phyloP scores from a whole-genome alignment of 1,139 yeast genomes.

The Hyphopichia fennica region DNA sequence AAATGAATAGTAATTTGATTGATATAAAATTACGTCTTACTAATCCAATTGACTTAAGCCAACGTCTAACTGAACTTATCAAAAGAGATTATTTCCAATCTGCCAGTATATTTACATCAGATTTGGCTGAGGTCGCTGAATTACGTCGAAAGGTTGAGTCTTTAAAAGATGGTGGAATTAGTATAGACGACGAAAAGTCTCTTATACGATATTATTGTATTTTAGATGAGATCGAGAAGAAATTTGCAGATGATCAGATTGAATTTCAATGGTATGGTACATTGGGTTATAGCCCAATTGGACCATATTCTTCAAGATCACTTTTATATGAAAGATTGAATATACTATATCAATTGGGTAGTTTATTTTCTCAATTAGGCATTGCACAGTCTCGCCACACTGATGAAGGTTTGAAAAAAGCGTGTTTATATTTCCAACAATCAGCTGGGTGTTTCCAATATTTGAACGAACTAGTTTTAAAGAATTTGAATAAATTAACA shows the following conservation, averaged over 20 bases:
- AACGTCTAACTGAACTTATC: conserved; percentile 50
- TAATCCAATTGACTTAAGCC: conserved; percentile 43
- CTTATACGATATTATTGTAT: conserved; percentile 33
- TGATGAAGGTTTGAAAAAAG: conserved; percentile 58
- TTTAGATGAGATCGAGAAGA: conserved; percentile 27
- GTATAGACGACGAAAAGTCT: conserved; percentile 14
- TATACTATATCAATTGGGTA: conserved; percentile 67
- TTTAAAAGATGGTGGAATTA: conserved; percentile 21
- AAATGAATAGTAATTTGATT: conserved; percentile 39
- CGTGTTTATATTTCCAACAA: conserved; percentile 64
- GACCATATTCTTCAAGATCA: conserved; percentile 44
- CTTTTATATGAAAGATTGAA: conserved; percentile 60
- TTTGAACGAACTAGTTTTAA: conserved; percentile 20
- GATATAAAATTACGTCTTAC: conserved; percentile 57
- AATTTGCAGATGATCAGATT: conserved; percentile 43
- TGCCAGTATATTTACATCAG: conserved; percentile 54
- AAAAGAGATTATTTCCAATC: conserved; percentile 66
- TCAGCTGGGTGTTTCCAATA: conserved; percentile 69
- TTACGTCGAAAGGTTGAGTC: conserved; percentile 22
- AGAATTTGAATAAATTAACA: conserved; percentile 4
- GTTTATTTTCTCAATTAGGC: conserved; percentile 60
- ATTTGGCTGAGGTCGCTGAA: conserved; percentile 39
- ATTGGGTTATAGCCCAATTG: conserved; percentile 49
- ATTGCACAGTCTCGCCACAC: conserved; percentile 39
- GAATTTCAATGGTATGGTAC: conserved; percentile 75